A percentile compares a stretch with the other conserved stretches of the same genome.
These are phyloP conservation scores for Filosporella fistucella DNA, from an alignment of 495 filamentous ascomycete species.

Conservation along the genomic window DNA sequence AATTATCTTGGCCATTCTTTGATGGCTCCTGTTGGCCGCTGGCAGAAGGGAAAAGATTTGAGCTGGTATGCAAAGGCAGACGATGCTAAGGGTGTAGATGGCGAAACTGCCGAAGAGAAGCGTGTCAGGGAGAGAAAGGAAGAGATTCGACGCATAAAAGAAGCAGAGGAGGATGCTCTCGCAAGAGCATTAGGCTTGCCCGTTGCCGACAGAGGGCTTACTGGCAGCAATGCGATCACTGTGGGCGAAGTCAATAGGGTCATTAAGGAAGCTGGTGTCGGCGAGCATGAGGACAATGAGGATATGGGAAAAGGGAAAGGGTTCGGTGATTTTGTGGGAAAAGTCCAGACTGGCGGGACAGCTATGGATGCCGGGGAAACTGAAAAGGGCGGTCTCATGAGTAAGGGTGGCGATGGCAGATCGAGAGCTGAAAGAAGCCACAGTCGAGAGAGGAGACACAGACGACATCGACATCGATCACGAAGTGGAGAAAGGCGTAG, in stretches of 20 bases:
- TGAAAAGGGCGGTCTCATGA: conserved; percentile 14
- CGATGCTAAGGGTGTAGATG: conserved; percentile 26
- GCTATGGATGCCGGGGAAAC: not conserved
- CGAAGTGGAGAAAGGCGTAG: conserved; percentile 18
- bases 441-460: conserved; percentile 21
- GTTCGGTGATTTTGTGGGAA: conserved; percentile 26
- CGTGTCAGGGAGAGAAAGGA: conserved; percentile 65
- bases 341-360: conserved; percentile 10
- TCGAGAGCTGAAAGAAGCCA: conserved; percentile 12
- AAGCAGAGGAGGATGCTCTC: conserved; percentile 89
- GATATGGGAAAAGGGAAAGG: conserved; percentile 17
- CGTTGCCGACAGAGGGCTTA: conserved; percentile 38
- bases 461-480: conserved; percentile 18
- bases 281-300: conserved; percentile 18
- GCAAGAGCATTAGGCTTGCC: conserved; percentile 76
- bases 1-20: conserved; percentile 96
- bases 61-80: conserved; percentile 83
- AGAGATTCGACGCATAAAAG: conserved; percentile 77
- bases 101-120: conserved; percentile 57
- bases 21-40: conserved; percentile 93
- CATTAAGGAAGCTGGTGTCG: conserved; percentile 21
- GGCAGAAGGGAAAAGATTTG: conserved; percentile 87
- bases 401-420: conserved; percentile 14
- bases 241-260: conserved; percentile 24
- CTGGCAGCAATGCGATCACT: conserved; percentile 35